A percentile compares a stretch with the other conserved stretches of the same genome.
Evolutionary conservation across 805 yeast genomes (phyloP).

Genomic region (Kuraishia molischiana): DNA sequence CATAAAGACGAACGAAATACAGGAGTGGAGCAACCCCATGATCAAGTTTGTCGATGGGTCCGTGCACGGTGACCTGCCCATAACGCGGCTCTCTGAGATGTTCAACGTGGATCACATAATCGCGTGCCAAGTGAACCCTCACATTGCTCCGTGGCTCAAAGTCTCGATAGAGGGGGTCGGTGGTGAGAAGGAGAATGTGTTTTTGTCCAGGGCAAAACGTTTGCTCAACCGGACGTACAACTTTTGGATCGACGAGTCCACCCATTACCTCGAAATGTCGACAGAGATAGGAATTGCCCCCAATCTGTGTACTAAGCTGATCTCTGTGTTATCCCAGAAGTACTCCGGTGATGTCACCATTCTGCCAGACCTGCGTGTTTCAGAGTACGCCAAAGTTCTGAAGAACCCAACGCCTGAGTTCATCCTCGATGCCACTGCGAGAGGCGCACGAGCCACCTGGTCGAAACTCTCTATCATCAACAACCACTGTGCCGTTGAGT

Average conservation of each 20-base stretch:
- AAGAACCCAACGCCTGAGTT: conserved; percentile 78
- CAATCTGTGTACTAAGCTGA: conserved; percentile 60
- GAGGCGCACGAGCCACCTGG: conserved; percentile 94
- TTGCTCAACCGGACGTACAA: conserved; percentile 45
- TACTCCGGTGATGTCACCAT: conserved; percentile 94
- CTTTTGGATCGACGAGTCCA: conserved; percentile 56
- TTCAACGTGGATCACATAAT: conserved; percentile 95
- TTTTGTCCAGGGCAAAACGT: conserved; percentile 43
- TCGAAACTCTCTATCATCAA: conserved; percentile 77
- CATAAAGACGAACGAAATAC: conserved; percentile 57
- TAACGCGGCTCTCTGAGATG: conserved; percentile 86
- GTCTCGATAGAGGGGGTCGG: conserved; percentile 60
- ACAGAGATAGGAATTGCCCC: conserved; percentile 72
- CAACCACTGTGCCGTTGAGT: conserved; percentile 86
- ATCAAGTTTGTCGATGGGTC: conserved; percentile 92
- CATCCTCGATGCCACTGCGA: conserved; percentile 52
- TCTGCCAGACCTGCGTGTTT: conserved; percentile 59
- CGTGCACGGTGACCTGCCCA: conserved; percentile 89
- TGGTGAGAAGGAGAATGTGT: conserved; percentile 55
- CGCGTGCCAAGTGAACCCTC: conserved; percentile 97
- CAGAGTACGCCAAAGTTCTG: conserved; percentile 54
- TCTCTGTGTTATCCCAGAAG: conserved; percentile 72
- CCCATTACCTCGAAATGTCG: conserved; percentile 66
- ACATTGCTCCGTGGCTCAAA: conserved; percentile 80
- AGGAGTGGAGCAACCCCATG: conserved; percentile 73